Evolutionary conservation across 441 rosid genomes (phyloP).

Genomic region (Biscutella auriculata): DNA sequence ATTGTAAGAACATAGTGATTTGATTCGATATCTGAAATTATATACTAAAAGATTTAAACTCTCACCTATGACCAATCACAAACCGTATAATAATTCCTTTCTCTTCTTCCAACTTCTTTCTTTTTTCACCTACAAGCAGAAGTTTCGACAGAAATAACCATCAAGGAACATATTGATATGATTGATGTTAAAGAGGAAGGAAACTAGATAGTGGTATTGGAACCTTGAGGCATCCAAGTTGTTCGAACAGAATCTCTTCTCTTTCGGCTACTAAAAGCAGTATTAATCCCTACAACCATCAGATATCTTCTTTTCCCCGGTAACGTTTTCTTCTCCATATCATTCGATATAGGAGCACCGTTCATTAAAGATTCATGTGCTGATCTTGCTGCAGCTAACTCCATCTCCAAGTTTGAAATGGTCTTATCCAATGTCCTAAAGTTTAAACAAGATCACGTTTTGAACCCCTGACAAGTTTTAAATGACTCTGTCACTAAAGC

Average conservation of each 20-base stretch:
- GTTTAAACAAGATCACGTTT: slow-evolving; percentile 3
- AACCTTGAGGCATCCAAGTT: slow-evolving; percentile 31
- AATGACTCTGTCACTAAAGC: not conserved
- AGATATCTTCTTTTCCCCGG: slow-evolving; percentile 10
- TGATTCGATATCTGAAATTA: not conserved
- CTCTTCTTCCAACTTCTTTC: slow-evolving; percentile 50
- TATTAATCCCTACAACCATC: slow-evolving; percentile 27
- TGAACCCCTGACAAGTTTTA: not conserved
- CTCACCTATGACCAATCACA: slow-evolving; percentile 75
- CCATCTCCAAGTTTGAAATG: slow-evolving; percentile 39
- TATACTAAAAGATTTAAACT: not conserved
- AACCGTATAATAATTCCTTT: slow-evolving; percentile 66
- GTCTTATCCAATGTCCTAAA: slow-evolving; percentile 41
- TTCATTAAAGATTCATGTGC: slow-evolving; percentile 27
- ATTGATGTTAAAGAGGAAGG: not conserved
- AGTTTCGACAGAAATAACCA: not conserved
- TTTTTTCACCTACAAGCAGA: slow-evolving; percentile 16
- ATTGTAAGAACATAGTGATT: not conserved
- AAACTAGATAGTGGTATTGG: not conserved
- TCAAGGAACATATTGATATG: not conserved
- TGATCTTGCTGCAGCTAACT: slow-evolving; percentile 41
- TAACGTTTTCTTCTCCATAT: slow-evolving; percentile 14
- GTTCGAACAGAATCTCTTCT: slow-evolving; percentile 27
- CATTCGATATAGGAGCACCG: slow-evolving; percentile 24
- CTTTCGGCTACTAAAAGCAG: slow-evolving; percentile 24